A percentile compares a stretch with the other conserved stretches of the same genome.
These are phyloP conservation scores for Nemania bipapillata DNA, from an alignment of 2,329 filamentous ascomycete genomes.

Conservation along the genomic window DNA sequence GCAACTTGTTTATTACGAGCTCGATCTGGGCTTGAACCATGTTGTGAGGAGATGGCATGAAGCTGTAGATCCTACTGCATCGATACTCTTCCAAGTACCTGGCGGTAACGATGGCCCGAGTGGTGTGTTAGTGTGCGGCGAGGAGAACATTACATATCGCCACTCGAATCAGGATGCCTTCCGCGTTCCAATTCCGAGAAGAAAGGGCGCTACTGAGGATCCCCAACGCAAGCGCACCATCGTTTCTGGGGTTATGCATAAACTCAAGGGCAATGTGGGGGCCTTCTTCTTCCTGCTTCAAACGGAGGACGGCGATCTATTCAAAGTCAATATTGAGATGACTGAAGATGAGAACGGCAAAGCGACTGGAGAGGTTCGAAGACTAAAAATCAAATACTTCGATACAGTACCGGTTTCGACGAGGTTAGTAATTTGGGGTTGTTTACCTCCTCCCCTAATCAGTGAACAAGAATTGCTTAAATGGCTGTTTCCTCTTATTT, in stretches of 20 bases:
- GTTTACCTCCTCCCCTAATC: not conserved
- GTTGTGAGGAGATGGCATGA: constrained; percentile 98
- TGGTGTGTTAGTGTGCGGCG: constrained; percentile 92
- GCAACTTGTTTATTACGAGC: constrained; percentile 93
- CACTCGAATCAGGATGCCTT: constrained; percentile 94
- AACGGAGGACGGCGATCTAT: constrained; percentile 96
- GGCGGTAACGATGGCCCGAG: constrained; percentile 93
- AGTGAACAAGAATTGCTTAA: not conserved
- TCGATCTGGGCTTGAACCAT: constrained; percentile 95
- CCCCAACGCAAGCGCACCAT: constrained; percentile 89
- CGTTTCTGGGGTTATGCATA: constrained; percentile 94
- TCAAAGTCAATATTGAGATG: constrained; percentile 96
- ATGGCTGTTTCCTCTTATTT: not conserved
- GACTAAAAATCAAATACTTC: constrained; percentile 95
- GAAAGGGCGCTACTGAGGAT: constrained; percentile 89
- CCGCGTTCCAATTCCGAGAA: constrained; percentile 86
- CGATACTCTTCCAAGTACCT: constrained; percentile 92
- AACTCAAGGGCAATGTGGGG: constrained; percentile 81
- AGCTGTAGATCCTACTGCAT: constrained; percentile 87
- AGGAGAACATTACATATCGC: constrained; percentile 95
- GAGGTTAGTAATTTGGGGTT: constrained; percentile 51
- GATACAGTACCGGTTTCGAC: constrained; percentile 92
- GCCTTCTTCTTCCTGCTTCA: constrained; percentile 98
- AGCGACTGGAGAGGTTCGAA: constrained; percentile 80
- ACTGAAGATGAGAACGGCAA: constrained; percentile 81